phyloP scores from a whole-genome alignment of 2,329 filamentous ascomycete genomes.

The Trichoderma gracile region DNA sequence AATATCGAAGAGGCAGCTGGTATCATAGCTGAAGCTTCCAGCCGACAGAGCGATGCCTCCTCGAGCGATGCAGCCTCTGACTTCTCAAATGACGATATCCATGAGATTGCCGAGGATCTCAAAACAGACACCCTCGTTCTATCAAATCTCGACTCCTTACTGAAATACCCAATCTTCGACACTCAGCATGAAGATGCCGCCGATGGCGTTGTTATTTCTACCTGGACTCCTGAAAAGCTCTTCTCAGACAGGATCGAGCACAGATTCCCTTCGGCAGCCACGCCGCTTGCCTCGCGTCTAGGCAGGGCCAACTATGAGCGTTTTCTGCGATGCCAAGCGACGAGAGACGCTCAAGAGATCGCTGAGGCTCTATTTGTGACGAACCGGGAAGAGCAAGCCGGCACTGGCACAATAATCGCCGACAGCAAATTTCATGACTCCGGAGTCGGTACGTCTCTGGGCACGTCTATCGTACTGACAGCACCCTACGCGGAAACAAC shows the following conservation, averaged over 20 bases:
- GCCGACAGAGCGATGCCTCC: neutral
- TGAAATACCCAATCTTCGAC: neutral
- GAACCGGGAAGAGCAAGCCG: neutral
- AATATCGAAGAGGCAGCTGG: neutral
- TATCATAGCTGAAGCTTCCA: neutral
- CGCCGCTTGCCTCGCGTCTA: neutral
- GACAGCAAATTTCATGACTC: neutral
- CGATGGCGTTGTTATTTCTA: neutral
- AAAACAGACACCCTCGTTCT: neutral
- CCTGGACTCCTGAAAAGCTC: neutral
- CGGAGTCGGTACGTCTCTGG: neutral
- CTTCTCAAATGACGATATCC: conserved; percentile 7
- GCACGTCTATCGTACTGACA: neutral
- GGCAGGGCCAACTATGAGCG: neutral
- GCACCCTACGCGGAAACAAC: neutral
- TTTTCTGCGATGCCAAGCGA: neutral
- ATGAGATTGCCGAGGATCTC: conserved; percentile 13
- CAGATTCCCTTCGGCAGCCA: neutral
- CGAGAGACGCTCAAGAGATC: neutral
- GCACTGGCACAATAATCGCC: neutral
- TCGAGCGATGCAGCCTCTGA: conserved; percentile 2
- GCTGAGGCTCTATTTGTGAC: neutral
- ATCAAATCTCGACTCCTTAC: neutral
- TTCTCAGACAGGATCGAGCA: neutral
- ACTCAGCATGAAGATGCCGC: neutral